These are phyloP conservation scores for Flaveria ramosissima DNA, from an alignment of 129 eudicot species.

Conservation along the genomic window DNA sequence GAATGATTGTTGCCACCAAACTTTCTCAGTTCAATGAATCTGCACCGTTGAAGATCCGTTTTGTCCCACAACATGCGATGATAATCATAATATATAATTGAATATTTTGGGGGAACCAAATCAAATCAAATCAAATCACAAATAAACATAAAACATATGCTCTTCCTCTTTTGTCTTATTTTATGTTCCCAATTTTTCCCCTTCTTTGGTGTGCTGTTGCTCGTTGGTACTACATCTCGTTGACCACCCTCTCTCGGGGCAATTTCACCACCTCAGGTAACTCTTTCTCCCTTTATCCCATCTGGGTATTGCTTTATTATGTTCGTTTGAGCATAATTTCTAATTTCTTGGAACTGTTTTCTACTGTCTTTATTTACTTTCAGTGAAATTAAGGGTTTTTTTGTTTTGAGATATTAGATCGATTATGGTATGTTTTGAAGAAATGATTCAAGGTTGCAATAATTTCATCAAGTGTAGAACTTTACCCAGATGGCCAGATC, in stretches of 20 bases:
- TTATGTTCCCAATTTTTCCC: constrained; percentile 21
- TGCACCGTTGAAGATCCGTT: constrained; percentile 19
- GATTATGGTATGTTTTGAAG: constrained; percentile 9
- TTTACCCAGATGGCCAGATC: constrained; percentile 4
- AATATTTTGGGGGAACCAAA: constrained; percentile 29
- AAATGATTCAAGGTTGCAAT: neutral
- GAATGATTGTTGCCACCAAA: constrained; percentile 24
- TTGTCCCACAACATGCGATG: constrained; percentile 26
- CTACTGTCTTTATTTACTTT: neutral
- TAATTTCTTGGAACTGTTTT: neutral
- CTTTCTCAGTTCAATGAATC: constrained; percentile 23
- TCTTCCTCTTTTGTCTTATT: constrained; percentile 15
- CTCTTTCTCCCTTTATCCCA: neutral
- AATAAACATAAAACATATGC: constrained; percentile 3
- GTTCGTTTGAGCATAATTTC: neutral
- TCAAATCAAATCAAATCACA: constrained; percentile 12
- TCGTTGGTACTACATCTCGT: constrained; percentile 14
- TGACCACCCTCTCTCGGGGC: constrained; percentile 18
- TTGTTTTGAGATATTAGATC: constrained; percentile 19
- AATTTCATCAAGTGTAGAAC: constrained; percentile 3
- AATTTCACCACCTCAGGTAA: constrained; percentile 23
- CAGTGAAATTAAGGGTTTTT: neutral
- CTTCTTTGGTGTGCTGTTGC: constrained; percentile 7
- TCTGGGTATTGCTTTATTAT: neutral
- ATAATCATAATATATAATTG: neutral